These are phyloP conservation scores for Cyphellophora attinorum DNA, from an alignment of 2,329 filamentous ascomycete genomes.

Conservation along the genomic window DNA sequence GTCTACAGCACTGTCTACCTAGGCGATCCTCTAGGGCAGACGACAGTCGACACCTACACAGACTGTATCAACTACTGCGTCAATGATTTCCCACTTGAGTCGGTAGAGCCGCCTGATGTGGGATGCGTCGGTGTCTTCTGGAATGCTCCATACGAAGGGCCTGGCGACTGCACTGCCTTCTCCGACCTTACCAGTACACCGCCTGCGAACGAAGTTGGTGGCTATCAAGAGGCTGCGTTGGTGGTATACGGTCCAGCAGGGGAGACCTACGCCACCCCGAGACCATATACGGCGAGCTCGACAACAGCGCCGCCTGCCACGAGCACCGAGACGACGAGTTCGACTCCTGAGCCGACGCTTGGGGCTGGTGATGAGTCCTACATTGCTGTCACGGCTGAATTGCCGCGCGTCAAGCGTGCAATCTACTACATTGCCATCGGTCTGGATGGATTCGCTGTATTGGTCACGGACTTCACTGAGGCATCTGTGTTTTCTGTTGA, in stretches of 20 bases:
- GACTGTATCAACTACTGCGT: constrained; percentile 9
- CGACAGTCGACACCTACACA: constrained; percentile 5
- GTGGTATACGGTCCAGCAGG: constrained; percentile 10
- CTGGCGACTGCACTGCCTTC: constrained; percentile 9
- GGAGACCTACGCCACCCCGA: constrained; percentile 10
- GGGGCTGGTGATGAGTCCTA: no score
- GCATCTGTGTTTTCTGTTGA: no score
- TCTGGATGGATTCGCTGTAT: no score
- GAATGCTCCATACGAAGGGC: constrained; percentile 6
- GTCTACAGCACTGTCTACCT: no score
- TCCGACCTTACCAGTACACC: constrained; percentile 6
- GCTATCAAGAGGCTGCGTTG: constrained; percentile 11
- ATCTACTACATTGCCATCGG: no score
- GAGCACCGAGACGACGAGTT: no score
- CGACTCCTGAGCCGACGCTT: no score
- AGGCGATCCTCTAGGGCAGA: constrained; percentile 6
- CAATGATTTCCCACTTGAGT: no score
- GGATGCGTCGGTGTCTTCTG: constrained; percentile 10
- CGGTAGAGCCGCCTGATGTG: constrained; percentile 3
- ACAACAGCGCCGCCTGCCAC: no score
- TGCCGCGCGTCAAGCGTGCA: no score
- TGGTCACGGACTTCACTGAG: no score
- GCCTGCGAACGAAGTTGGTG: constrained; percentile 11
- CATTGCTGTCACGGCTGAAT: no score
- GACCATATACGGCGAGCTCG: constrained; percentile 6